Conservation (phyloP, 108 stramenopile species). For the Schizochytrium sp. region DNA sequence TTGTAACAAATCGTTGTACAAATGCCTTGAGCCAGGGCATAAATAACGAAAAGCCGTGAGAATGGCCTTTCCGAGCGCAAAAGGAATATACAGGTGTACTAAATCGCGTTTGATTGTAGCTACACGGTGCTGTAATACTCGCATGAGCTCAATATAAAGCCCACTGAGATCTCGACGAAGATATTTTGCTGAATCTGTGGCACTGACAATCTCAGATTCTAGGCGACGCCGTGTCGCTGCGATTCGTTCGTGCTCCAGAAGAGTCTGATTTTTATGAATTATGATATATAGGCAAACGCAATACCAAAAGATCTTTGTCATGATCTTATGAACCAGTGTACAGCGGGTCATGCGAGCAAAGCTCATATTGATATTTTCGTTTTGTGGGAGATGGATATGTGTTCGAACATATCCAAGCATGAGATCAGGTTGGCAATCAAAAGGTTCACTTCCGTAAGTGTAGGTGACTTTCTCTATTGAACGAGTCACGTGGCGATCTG, state of each 20-base stretch:
- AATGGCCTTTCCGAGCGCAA: constrained; percentile 72
- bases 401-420: constrained; percentile 41
- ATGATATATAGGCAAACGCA: constrained; percentile 7
- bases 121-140: neutral
- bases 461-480: constrained; percentile 43
- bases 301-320: neutral
- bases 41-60: constrained; percentile 74
- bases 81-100: constrained; percentile 77
- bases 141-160: constrained; percentile 17
- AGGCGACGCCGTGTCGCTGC: neutral
- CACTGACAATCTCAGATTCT: neutral
- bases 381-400: neutral
- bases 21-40: constrained; percentile 76
- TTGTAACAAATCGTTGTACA: constrained; percentile 72
- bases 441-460: neutral
- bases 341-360: constrained; percentile 9
- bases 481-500: constrained; percentile 28
- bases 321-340: neutral
- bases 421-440: constrained; percentile 31
- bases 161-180: neutral
- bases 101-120: constrained; percentile 69
- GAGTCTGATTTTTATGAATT: neutral
- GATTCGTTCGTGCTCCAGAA: constrained; percentile 3
- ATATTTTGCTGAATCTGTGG: neutral
- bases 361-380: neutral